Base-by-base conservation (phyloP, 176 grass and related monocot species). In the Ensete ventricosum region DNA sequence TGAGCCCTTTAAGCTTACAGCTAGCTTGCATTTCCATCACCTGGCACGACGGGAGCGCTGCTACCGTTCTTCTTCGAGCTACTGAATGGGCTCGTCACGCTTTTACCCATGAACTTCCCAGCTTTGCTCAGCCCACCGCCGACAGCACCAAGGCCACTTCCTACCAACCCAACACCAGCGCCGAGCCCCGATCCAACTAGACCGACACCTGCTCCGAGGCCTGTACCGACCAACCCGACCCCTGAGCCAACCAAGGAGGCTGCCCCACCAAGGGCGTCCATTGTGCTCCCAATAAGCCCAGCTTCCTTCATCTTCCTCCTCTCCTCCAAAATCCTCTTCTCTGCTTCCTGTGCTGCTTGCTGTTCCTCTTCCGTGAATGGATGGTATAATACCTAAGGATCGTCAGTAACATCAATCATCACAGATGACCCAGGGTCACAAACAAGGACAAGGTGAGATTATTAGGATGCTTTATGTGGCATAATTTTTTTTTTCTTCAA, bases 181-280 rank as follows among this genome's bases (percentile, higher is more conserved):
- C 89, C 89, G 2, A 96, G 78, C 22, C 72, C 72, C 3, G 53
- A 17, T 9, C 72, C 72, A 11, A 74, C 72, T 14, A 74, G 20
- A 17, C 75, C 75, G 22, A 26, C 75, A 0, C 75, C 87, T 5
- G 75, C 52, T 1, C 71, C 52, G 14, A 73, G 19, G 52, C 71
- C 71, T 6, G 49, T 73, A 24, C 71, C 71, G 11, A 73, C 72
- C 23, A 74, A 22, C 2, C 93, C 93, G 14, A 92, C 87, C 19
- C 93, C 94, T 0, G 94, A 91, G 43, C 94, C 94, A 25, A 89
- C 87, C 53, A 89, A 71, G 64, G 95, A 91, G 78, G 88, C 73
- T 57, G 49, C 50, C 14, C 86, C 88, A 59, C 84, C 82, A 23
- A 88, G 27, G 0, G 88, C 84, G 76, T 96, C 93, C 60, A 81